phyloP scores from a whole-genome alignment of 768 basidiomycete genomes.

The Chiua virens region DNA sequence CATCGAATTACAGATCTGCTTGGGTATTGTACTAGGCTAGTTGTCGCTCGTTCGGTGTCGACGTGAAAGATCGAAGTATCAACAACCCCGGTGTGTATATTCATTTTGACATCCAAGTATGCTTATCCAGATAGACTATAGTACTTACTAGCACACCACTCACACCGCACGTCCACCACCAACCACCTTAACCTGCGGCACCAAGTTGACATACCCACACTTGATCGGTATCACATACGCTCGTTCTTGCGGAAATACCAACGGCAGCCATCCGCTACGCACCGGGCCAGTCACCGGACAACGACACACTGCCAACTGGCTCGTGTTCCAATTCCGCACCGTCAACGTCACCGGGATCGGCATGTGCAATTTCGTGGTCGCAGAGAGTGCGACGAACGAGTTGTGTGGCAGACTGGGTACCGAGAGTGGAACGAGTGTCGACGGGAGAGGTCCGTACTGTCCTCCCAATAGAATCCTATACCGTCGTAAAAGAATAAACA shows the following conservation, averaged over 20 bases:
- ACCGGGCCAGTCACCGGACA: too few relatives aligned
- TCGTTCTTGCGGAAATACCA: conserved; percentile 22
- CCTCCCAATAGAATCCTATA: conserved; percentile 49
- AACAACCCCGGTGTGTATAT: too few relatives aligned
- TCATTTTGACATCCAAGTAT: too few relatives aligned
- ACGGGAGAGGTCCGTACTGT: conserved; percentile 43
- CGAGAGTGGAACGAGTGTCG: conserved; percentile 60
- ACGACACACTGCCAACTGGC: conserved; percentile 57
- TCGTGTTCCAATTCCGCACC: conserved; percentile 64
- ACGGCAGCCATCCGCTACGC: conserved; percentile 61
- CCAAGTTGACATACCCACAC: conserved; percentile 62
- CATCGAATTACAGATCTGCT: too few relatives aligned
- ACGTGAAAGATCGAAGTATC: too few relatives aligned
- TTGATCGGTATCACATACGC: conserved; percentile 30
- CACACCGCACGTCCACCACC: too few relatives aligned
- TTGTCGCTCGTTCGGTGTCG: too few relatives aligned
- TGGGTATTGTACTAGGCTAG: too few relatives aligned
- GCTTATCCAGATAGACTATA: too few relatives aligned
- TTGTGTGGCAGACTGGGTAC: conserved; percentile 61
- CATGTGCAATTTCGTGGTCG: too few relatives aligned
- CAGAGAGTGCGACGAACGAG: too few relatives aligned
- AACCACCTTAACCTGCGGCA: conserved; percentile 64
- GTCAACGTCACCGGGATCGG: conserved; percentile 55
- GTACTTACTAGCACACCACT: too few relatives aligned
- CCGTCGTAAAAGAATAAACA: neutral